phyloP scores from a whole-genome alignment of 257 asterid genomes.

The Dorcoceras hygrometricum region DNA sequence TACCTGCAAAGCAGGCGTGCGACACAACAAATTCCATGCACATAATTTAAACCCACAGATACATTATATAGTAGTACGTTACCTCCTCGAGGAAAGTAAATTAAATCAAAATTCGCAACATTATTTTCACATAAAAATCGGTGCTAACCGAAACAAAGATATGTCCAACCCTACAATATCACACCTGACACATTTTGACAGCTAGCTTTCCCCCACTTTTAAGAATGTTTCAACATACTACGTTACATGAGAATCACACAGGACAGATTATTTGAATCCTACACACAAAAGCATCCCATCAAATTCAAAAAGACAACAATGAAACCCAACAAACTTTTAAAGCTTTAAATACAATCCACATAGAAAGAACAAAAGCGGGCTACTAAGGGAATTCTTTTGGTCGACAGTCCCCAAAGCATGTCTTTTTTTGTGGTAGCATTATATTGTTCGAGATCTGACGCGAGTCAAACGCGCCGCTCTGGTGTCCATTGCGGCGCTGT shows the following conservation, averaged over 20 bases:
- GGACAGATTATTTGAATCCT: conserved; percentile 27
- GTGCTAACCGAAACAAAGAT: not conserved
- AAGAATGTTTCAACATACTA: not conserved
- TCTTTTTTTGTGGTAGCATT: conserved; percentile 27
- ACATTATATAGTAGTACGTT: not conserved
- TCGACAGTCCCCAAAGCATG: conserved; percentile 29
- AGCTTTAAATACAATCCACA: conserved; percentile 27
- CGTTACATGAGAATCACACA: not conserved
- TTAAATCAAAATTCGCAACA: too few species aligned
- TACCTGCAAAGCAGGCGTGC: too few species aligned
- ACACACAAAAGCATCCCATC: conserved; percentile 11
- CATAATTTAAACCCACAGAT: too few species aligned
- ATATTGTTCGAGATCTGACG: not conserved
- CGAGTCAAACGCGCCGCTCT: conserved; percentile 34
- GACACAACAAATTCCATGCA: too few species aligned
- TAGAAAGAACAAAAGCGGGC: conserved; percentile 13
- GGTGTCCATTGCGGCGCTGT: conserved; percentile 64
- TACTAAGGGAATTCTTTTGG: conserved; percentile 22
- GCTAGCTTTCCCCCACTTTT: not conserved
- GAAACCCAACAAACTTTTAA: conserved; percentile 23
- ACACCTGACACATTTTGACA: not conserved
- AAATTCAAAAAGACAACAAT: not conserved
- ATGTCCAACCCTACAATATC: not conserved
- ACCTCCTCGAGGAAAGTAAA: not conserved
- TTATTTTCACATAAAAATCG: too few species aligned